These are phyloP conservation scores for Acanthamoeba lenticulata DNA, from an alignment of 208 protist genomes.

Conservation along the genomic window DNA sequence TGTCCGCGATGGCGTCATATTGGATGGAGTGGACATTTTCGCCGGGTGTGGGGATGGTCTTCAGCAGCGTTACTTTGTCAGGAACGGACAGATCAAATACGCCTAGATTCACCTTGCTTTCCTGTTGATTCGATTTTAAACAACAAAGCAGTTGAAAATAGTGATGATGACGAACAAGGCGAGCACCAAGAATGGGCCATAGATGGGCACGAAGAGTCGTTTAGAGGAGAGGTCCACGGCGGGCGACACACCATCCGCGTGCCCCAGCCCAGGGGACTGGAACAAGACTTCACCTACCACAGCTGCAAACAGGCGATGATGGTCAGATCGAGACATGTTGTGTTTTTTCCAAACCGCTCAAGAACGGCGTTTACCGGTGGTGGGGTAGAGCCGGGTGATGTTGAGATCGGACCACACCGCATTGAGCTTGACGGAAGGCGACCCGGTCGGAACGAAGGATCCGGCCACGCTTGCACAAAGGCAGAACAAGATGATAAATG, in stretches of 20 bases:
- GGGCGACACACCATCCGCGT: not conserved
- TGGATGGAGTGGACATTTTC: not conserved
- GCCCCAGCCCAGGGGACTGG: not conserved
- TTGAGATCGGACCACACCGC: not conserved
- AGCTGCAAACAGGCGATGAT: not conserved
- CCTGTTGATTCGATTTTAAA: not conserved
- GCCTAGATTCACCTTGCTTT: not conserved
- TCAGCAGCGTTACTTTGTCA: not conserved
- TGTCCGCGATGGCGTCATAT: not conserved
- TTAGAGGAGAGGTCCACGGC: not conserved
- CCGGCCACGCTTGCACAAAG: not conserved
- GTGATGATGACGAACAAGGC: not conserved
- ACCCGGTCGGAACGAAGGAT: not conserved
- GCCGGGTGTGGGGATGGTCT: not conserved
- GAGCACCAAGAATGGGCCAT: not conserved
- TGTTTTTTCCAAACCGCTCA: not conserved
- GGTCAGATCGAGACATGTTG: not conserved
- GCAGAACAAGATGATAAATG: not conserved
- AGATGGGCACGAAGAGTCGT: not conserved
- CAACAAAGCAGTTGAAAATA: not conserved
- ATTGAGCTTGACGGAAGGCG: not conserved
- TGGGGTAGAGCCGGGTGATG: not conserved
- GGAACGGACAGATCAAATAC: not conserved
- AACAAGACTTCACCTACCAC: not conserved
- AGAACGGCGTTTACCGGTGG: not conserved